Percentiles rank a stretch among this genome's conserved stretches.
Evolutionary conservation across 345 rosid species (phyloP).

Genomic region (Citrus inodora): DNA sequence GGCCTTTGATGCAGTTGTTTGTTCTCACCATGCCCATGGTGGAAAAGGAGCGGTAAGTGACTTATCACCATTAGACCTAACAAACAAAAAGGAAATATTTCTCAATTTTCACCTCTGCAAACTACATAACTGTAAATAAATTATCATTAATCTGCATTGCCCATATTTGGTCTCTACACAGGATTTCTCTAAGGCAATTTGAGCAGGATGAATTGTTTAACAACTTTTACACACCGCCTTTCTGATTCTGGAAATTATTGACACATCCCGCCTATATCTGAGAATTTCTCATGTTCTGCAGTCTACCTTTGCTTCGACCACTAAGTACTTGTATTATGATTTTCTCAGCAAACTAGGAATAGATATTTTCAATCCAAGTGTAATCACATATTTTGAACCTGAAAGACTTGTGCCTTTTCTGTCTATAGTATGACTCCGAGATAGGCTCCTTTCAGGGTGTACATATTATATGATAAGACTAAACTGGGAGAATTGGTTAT

Average conservation of each 20-base stretch:
- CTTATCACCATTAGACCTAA: not conserved
- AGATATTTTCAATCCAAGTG: not conserved
- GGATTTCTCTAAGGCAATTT: not conserved
- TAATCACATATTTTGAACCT: not conserved
- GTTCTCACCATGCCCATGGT: conserved; percentile 96
- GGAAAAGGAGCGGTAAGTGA: conserved; percentile 93
- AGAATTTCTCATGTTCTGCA: not conserved
- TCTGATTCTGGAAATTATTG: not conserved
- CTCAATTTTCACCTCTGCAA: not conserved
- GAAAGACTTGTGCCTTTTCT: not conserved
- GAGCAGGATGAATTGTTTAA: not conserved
- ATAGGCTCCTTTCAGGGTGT: not conserved
- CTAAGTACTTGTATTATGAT: not conserved
- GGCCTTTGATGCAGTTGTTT: conserved; percentile 88
- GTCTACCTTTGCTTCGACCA: not conserved
- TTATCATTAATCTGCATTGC: not conserved
- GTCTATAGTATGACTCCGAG: not conserved
- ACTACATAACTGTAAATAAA: not conserved
- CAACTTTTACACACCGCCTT: not conserved
- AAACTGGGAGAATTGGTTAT: not conserved
- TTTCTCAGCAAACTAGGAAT: not conserved
- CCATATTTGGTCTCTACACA: not conserved
- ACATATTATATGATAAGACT: not conserved
- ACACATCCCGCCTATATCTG: not conserved
- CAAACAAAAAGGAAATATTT: not conserved